phyloP scores from a whole-genome alignment of 1,284 basidiomycete species.

The Moesziomyces sp. region DNA sequence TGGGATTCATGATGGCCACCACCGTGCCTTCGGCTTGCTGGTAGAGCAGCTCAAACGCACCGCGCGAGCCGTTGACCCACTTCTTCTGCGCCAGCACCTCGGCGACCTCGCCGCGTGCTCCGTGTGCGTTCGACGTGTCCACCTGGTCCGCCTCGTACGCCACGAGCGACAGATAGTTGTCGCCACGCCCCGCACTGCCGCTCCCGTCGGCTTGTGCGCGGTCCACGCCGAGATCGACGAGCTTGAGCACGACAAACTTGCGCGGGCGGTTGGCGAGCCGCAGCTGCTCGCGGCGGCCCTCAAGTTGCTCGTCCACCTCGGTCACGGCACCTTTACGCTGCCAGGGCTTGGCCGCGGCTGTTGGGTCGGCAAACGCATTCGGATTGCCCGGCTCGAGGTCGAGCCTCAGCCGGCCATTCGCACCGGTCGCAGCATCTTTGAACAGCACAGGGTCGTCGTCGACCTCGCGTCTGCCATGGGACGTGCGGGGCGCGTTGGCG shows the following conservation, averaged over 20 bases:
- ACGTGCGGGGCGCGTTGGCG: neutral
- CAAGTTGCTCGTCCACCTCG: slow-evolving; percentile 69
- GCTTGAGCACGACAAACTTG: slow-evolving; percentile 86
- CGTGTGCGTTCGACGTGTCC: slow-evolving; percentile 16
- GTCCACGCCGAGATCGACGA: slow-evolving; percentile 81
- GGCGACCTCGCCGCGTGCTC: slow-evolving; percentile 28
- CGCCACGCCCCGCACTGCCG: slow-evolving; percentile 74
- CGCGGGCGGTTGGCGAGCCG: slow-evolving; percentile 70
- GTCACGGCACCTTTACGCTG: slow-evolving; percentile 53
- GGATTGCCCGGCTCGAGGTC: slow-evolving; percentile 39
- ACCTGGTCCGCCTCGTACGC: slow-evolving; percentile 87
- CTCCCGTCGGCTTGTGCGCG: slow-evolving; percentile 68
- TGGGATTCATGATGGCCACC: slow-evolving; percentile 87
- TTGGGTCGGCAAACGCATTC: slow-evolving; percentile 14
- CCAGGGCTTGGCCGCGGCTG: slow-evolving; percentile 1
- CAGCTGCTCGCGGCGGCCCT: slow-evolving; percentile 68
- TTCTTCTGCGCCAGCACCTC: slow-evolving; percentile 69
- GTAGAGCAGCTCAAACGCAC: slow-evolving; percentile 87
- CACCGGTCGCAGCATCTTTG: slow-evolving; percentile 10
- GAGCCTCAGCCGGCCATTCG: slow-evolving; percentile 17
- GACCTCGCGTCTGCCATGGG: neutral
- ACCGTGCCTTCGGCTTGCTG: slow-evolving; percentile 88
- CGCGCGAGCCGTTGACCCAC: slow-evolving; percentile 87
- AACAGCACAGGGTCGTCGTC: slow-evolving; percentile 41
- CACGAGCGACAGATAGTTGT: slow-evolving; percentile 82